Evolutionary conservation across 805 yeast genomes (phyloP).

Genomic region (Lachancea sp.): DNA sequence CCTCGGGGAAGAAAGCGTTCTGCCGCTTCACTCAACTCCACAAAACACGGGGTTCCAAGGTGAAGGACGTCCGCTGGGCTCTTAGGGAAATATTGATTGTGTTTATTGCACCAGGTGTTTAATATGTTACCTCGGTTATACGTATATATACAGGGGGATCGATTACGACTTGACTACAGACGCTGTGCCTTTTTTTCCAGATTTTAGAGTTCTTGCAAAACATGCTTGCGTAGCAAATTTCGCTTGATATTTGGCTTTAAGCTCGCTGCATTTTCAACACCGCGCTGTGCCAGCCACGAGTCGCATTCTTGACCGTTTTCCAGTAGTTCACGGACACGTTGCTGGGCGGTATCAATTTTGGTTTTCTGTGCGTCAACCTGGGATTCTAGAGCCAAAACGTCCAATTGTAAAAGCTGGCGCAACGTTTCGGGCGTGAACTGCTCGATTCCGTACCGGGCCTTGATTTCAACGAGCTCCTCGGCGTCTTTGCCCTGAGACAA

Average conservation of each 20-base stretch:
- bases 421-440: conserved; percentile 42
- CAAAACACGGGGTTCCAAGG: conserved; percentile 9
- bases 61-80: conserved; percentile 19
- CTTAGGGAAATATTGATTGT: too few relatives aligned
- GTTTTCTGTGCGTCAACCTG: conserved; percentile 23
- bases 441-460: conserved; percentile 40
- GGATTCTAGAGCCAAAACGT: conserved; percentile 29
- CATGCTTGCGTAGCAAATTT: conserved; percentile 65
- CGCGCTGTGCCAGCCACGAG: conserved; percentile 32
- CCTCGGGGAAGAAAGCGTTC: conserved; percentile 12
- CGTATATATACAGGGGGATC: conserved; percentile 1
- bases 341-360: conserved; percentile 34
- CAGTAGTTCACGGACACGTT: conserved; percentile 33
- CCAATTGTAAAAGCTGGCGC: conserved; percentile 35
- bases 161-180: not conserved
- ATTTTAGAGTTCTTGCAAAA: conserved; percentile 21
- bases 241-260: conserved; percentile 53
- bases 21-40: conserved; percentile 15
- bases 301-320: conserved; percentile 33
- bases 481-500: conserved; percentile 32
- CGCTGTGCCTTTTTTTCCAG: not conserved
- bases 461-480: conserved; percentile 35
- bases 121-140: too few relatives aligned
- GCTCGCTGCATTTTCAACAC: conserved; percentile 32
- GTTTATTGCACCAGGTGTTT: too few relatives aligned